Conservation (phyloP, 2,329 filamentous ascomycete species). For the Cercospora sesami region DNA sequence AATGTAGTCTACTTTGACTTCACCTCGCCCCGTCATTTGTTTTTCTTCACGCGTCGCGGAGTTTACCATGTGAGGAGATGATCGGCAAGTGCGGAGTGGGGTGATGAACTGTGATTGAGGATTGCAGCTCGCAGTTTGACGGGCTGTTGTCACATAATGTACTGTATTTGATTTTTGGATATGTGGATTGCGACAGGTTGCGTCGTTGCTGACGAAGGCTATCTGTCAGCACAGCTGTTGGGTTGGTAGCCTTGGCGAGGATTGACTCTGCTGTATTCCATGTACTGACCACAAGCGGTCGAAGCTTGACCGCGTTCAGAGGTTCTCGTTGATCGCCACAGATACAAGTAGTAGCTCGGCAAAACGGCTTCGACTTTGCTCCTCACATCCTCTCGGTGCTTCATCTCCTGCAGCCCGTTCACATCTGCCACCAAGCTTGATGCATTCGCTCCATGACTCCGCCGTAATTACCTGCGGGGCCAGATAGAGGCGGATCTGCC, state of each 20-base stretch:
- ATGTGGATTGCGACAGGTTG: not conserved
- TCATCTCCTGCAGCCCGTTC: not conserved
- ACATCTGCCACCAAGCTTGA: constrained; percentile 1
- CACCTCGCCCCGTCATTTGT: not conserved
- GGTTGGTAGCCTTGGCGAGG: not conserved
- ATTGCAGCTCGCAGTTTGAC: not conserved
- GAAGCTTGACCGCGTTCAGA: not conserved
- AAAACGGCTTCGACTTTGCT: not conserved
- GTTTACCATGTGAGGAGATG: not conserved
- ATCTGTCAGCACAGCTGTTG: not conserved
- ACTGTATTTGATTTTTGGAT: not conserved
- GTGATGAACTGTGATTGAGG: not conserved
- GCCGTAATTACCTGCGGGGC: not conserved
- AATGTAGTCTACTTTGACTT: constrained; percentile 10
- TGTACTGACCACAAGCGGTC: not conserved
- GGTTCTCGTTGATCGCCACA: not conserved
- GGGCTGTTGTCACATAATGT: not conserved
- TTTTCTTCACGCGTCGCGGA: not conserved
- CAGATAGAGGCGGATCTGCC: not conserved
- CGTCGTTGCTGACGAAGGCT: not conserved
- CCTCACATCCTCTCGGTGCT: not conserved
- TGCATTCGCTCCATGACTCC: not conserved
- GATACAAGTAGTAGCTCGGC: not conserved
- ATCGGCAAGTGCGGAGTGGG: not conserved
- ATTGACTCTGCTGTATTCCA: not conserved